Evolutionary conservation across 345 rosid genomes (phyloP).

Genomic region (Geranium rotundifolium): DNA sequence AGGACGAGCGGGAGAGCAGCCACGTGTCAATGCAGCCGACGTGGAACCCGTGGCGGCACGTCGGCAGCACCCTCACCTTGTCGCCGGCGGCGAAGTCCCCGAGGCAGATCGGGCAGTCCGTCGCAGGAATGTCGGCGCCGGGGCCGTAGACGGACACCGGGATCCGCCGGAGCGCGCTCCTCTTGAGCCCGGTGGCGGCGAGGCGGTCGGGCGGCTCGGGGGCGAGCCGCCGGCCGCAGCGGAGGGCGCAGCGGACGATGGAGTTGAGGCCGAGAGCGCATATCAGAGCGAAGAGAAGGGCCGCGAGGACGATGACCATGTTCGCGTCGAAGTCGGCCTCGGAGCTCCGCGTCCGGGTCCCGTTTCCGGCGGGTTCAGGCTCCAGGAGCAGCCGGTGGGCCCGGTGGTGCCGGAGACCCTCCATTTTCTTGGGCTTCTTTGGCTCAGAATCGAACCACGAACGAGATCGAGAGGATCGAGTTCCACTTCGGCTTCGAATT

Average conservation of each 20-base stretch:
- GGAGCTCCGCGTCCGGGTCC: conserved; percentile 13
- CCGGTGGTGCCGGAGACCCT: conserved; percentile 17
- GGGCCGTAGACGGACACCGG: conserved; percentile 43
- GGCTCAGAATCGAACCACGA: conserved; percentile 32
- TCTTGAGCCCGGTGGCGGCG: conserved; percentile 39
- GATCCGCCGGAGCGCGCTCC: conserved; percentile 42
- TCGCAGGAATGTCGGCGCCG: conserved; percentile 32
- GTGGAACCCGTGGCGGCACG: conserved; percentile 63
- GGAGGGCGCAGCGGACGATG: conserved; percentile 45
- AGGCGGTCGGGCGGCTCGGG: conserved; percentile 23
- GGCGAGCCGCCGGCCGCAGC: conserved; percentile 42
- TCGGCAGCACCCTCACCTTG: conserved; percentile 56
- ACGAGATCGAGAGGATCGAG: conserved; percentile 25
- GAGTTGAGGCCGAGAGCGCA: conserved; percentile 58
- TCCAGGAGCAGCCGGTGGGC: conserved; percentile 36
- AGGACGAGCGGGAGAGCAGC: conserved; percentile 54
- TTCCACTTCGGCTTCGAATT: too few species aligned
- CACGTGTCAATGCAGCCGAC: conserved; percentile 59
- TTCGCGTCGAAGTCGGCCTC: conserved; percentile 52
- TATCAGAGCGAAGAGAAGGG: conserved; percentile 49
- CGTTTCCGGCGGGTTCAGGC: too few species aligned
- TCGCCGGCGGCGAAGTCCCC: conserved; percentile 61
- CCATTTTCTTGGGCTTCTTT: too few species aligned
- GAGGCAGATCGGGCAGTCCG: conserved; percentile 66
- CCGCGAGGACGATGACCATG: conserved; percentile 72